Evolutionary conservation across 352 stramenopile genomes (phyloP), one percentile per base, ranked within the genome.

Genomic region (Phytophthora parvispora): DNA sequence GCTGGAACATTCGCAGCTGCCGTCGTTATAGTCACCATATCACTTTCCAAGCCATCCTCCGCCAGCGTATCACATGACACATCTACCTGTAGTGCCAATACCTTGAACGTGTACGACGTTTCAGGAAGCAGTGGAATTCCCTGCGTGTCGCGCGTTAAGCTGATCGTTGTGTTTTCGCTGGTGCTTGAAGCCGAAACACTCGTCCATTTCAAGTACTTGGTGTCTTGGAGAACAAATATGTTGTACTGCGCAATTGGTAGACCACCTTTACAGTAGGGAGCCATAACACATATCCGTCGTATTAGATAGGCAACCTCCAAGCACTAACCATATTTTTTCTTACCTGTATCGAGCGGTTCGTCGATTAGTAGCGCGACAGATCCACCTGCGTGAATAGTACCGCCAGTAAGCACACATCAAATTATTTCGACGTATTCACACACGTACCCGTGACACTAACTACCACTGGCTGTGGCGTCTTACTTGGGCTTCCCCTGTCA

Each of bases 51-150:
- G 0, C 52, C 60, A 16, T 36, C 66, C 0, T 60, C 55, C 1
- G 55, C 63, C 9, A 83, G 55, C 52, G 74, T 69, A 43, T 84
- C 74, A 36, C 83, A 91, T 5, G 75, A 67, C 2, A 38, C 64
- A 18, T 75, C 78, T 18, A 66, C 67, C 51, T 83, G 70, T 13
- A 91, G 50, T 9, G 83, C 79, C 7, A 91, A 51, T 0, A 48
- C 67, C 62, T 87, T 84, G 22, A 91, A 75, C 0, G 54, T 78
- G 42, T 89, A 91, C 16, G 27, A 69, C 1, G 73, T 87, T 0
- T 25, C 16, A 6, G 78, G 25, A 3, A 51, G 10, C 10, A 91
- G 54, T 2, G 58, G 70, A 0, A 7, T 43, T 1, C 57, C 64
- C 28, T 74, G 28, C 15, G 4, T 27, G 53, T 81, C 72, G 0